Conservation (phyloP, 176 grass and related monocot species). For the Oryza glumipatula region DNA sequence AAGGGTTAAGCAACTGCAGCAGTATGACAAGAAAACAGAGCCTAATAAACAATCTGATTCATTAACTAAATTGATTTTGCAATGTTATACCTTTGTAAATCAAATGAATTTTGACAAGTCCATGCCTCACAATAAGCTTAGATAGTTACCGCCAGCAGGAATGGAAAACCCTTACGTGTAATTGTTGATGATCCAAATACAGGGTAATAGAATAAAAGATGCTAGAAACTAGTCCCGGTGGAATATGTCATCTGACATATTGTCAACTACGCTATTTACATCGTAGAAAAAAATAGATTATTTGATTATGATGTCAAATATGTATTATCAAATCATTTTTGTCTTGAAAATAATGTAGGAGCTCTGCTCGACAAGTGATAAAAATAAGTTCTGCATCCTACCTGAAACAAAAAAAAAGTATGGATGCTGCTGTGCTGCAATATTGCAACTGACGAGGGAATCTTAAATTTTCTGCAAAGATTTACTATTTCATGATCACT, state of each 20-base stretch:
- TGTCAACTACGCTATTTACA: background rate
- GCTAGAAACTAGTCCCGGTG: background rate
- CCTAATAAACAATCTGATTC: background rate
- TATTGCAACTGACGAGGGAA: background rate
- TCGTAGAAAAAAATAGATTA: background rate
- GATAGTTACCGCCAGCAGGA: background rate
- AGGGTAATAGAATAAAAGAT: background rate
- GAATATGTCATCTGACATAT: background rate
- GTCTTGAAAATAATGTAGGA: background rate
- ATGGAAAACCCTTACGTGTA: background rate
- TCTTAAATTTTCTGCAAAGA: background rate
- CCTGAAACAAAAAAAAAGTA: background rate
- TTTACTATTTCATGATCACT: slow-evolving; percentile 23
- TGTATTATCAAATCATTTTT: slow-evolving; percentile 7
- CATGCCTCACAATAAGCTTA: slow-evolving; percentile 17
- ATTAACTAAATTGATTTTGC: slow-evolving; percentile 6
- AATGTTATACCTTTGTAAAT: background rate
- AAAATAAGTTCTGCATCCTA: slow-evolving; percentile 11
- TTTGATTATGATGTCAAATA: slow-evolving; percentile 29
- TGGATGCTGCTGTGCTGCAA: background rate
- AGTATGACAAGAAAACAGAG: background rate
- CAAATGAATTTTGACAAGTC: background rate
- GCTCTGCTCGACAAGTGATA: background rate
- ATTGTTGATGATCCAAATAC: background rate
- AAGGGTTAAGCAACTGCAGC: background rate